Conservation (phyloP, 257 asterid species). For the Fraxinus americana region DNA sequence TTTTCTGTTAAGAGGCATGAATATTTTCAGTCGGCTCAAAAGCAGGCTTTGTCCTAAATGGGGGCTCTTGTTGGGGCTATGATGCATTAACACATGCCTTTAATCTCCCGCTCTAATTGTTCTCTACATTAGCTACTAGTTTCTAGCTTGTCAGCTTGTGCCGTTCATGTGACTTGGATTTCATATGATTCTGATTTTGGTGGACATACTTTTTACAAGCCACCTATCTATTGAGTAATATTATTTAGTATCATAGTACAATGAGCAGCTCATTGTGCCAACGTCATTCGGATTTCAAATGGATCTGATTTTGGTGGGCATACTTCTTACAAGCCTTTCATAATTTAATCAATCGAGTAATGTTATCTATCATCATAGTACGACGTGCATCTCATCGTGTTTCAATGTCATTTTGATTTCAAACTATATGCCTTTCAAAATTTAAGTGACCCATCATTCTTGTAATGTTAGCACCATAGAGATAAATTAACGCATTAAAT, state of each 20-base stretch:
- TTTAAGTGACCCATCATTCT: neutral
- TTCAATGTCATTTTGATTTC: too few relatives aligned
- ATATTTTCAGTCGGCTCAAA: slow-evolving; percentile 66
- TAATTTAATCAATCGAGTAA: too few relatives aligned
- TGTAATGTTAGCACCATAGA: neutral
- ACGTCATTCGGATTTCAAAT: neutral
- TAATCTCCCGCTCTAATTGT: neutral
- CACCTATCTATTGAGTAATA: too few relatives aligned
- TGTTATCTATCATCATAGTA: too few relatives aligned
- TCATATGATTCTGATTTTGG: too few relatives aligned
- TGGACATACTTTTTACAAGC: neutral
- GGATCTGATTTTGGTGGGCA: slow-evolving; percentile 1
- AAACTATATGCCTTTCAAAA: neutral
- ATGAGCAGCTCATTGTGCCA: too few relatives aligned
- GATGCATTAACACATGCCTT: slow-evolving; percentile 13
- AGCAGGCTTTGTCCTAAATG: slow-evolving; percentile 44
- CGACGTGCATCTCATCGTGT: too few relatives aligned
- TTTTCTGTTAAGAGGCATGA: slow-evolving; percentile 25
- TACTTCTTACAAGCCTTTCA: neutral
- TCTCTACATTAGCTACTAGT: neutral
- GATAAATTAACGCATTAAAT: neutral
- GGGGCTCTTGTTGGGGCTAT: slow-evolving; percentile 37
- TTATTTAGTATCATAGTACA: too few relatives aligned
- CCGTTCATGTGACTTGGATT: neutral
- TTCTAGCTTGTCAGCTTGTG: neutral